These are phyloP conservation scores for Pseudogymnoascus sp. DNA, from an alignment of 2,329 filamentous ascomycete genomes.

Conservation along the genomic window DNA sequence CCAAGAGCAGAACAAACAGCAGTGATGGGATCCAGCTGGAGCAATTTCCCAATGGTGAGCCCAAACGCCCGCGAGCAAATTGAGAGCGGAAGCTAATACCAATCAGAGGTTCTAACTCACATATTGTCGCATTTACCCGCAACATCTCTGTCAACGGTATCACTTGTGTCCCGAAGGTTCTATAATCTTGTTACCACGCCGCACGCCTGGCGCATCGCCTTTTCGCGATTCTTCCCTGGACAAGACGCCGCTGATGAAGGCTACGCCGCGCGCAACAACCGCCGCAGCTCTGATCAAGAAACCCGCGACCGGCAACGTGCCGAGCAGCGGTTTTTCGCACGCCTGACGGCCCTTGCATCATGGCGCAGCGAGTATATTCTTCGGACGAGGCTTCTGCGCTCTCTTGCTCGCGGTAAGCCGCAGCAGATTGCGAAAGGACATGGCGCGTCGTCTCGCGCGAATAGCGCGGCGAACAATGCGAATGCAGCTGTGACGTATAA, in stretches of 20 bases:
- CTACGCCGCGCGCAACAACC: conserved; percentile 30
- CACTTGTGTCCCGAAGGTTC: conserved; percentile 81
- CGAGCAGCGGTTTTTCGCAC: conserved; percentile 71
- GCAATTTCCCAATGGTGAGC: conserved; percentile 75
- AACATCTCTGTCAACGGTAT: conserved; percentile 71
- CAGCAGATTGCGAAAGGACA: conserved; percentile 45
- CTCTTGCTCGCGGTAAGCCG: conserved; percentile 75
- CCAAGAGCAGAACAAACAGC: conserved; percentile 35
- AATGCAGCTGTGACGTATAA: conserved; percentile 78
- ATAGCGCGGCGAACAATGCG: conserved; percentile 48
- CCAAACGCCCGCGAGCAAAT: neutral
- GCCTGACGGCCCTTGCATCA: conserved; percentile 75
- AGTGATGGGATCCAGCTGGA: conserved; percentile 25
- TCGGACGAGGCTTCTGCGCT: conserved; percentile 74
- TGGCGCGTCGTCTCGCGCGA: conserved; percentile 44
- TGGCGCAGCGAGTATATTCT: conserved; percentile 96
- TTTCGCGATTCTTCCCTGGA: conserved; percentile 82
- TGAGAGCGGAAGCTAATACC: conserved; percentile 24
- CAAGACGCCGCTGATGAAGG: conserved; percentile 46
- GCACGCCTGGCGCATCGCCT: conserved; percentile 89
- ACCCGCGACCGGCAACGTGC: conserved; percentile 53
- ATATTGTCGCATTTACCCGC: conserved; percentile 85
- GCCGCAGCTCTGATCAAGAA: conserved; percentile 38
- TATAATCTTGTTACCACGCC: conserved; percentile 81
- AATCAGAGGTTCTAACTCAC: conserved; percentile 80